A percentile compares a stretch with the other conserved stretches of the same genome.
Conservation (phyloP, 2,329 filamentous ascomycete species). For the Grosmannia penicillata region DNA sequence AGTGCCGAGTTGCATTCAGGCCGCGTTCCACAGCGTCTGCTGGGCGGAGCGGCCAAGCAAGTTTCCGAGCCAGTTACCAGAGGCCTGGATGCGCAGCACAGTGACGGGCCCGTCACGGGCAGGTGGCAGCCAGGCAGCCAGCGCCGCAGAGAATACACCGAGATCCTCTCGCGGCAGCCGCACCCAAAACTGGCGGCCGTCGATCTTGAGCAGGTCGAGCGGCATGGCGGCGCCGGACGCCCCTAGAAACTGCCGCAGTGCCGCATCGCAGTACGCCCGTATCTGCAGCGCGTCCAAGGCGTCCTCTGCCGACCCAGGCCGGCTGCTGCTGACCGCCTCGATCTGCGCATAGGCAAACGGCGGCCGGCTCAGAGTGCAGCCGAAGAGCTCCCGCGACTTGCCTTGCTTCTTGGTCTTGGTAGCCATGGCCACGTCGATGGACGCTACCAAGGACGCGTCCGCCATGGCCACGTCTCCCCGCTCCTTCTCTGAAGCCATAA, state of each 20-base stretch:
- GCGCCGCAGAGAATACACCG: slow-evolving; percentile 43
- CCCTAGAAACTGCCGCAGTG: slow-evolving; percentile 56
- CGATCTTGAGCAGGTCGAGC: slow-evolving; percentile 53
- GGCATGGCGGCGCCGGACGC: slow-evolving; percentile 50
- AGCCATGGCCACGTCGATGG: slow-evolving; percentile 3
- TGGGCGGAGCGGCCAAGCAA: slow-evolving; percentile 36
- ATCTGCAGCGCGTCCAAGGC: slow-evolving; percentile 46
- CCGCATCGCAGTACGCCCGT: slow-evolving; percentile 46
- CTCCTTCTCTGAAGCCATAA: background rate
- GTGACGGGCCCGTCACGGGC: slow-evolving; percentile 25
- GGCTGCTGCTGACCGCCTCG: slow-evolving; percentile 22
- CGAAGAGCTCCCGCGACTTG: slow-evolving; percentile 26
- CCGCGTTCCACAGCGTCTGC: slow-evolving; percentile 29
- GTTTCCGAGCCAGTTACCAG: slow-evolving; percentile 49
- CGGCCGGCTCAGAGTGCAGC: slow-evolving; percentile 34
- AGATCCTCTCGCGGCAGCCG: slow-evolving; percentile 48
- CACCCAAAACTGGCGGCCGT: slow-evolving; percentile 44
- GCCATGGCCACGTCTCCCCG: slow-evolving; percentile 15
- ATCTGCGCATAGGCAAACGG: slow-evolving; percentile 44
- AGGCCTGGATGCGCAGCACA: slow-evolving; percentile 38
- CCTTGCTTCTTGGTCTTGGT: slow-evolving; percentile 1
- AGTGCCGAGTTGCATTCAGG: background rate
- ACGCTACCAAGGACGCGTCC: slow-evolving; percentile 4
- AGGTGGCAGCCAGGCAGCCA: slow-evolving; percentile 47
- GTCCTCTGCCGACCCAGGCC: background rate